Evolutionary conservation across 441 rosid species (phyloP).

Genomic region (Capsella rubella): DNA sequence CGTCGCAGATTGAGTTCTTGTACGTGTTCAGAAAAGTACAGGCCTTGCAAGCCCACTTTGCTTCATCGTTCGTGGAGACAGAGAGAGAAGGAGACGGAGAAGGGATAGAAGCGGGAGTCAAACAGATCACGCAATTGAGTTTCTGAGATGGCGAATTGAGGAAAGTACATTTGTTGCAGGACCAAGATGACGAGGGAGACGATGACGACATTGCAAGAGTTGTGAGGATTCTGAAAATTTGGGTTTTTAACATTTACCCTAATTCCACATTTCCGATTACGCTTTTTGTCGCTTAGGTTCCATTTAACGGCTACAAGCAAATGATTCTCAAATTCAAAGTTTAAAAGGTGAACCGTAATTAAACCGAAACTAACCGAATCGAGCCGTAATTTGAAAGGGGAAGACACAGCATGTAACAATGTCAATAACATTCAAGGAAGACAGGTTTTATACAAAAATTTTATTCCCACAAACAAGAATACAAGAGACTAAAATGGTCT

Average conservation of each 20-base stretch:
- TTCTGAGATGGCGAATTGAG: conserved; percentile 76
- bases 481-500: conserved; percentile 30
- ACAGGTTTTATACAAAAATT: conserved; percentile 14
- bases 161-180: conserved; percentile 89
- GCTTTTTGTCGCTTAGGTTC: background rate
- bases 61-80: conserved; percentile 36
- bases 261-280: conserved; percentile 28
- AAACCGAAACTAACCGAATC: conserved; percentile 1
- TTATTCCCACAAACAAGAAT: background rate
- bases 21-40: conserved; percentile 89
- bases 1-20: conserved; percentile 66
- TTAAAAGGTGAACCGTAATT: conserved; percentile 3
- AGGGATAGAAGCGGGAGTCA: conserved; percentile 49
- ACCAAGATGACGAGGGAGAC: conserved; percentile 57
- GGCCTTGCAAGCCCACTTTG: conserved; percentile 87
- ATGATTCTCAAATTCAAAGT: background rate
- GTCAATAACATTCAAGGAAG: background rate
- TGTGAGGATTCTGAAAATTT: conserved; percentile 32
- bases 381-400: too few species aligned
- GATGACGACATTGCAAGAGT: conserved; percentile 34
- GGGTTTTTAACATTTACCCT: conserved; percentile 30
- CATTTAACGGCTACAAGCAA: conserved; percentile 10
- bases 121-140: conserved; percentile 72
- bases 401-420: background rate
- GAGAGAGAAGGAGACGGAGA: conserved; percentile 41